These are phyloP conservation scores for Solanum raphanifolium DNA, from an alignment of 257 asterid genomes.

Conservation along the genomic window DNA sequence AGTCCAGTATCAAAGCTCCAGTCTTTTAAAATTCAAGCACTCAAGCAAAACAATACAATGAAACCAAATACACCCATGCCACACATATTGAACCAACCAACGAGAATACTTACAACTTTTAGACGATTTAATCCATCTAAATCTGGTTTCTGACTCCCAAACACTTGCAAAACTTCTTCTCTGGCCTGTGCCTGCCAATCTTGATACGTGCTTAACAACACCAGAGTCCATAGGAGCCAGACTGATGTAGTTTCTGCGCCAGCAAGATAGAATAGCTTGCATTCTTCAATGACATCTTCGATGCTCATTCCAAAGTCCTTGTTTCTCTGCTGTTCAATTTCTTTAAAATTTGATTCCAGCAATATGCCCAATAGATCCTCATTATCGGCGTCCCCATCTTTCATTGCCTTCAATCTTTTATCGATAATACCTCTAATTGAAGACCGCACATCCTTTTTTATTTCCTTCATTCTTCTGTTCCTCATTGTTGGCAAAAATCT, in stretches of 20 bases:
- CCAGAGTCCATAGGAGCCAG: constrained; percentile 47
- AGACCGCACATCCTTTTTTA: constrained; percentile 1
- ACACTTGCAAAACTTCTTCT: constrained; percentile 23
- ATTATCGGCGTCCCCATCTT: background rate
- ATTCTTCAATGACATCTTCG: constrained; percentile 30
- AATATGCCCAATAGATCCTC: constrained; percentile 12
- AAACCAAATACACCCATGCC: background rate
- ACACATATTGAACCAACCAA: background rate
- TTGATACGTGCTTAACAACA: constrained; percentile 12
- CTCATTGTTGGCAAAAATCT: constrained; percentile 35
- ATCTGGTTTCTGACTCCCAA: constrained; percentile 15
- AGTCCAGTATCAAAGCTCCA: too few relatives aligned
- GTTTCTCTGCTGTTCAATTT: constrained; percentile 2
- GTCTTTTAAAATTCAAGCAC: too few relatives aligned
- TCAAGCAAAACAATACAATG: background rate
- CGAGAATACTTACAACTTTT: constrained; percentile 17
- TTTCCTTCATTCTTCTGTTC: constrained; percentile 13
- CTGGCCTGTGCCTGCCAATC: constrained; percentile 32
- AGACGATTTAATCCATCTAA: constrained; percentile 20
- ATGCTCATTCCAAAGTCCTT: constrained; percentile 6
- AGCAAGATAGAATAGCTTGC: constrained; percentile 41
- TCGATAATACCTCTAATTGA: constrained; percentile 20
- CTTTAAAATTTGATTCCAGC: constrained; percentile 9
- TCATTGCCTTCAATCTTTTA: constrained; percentile 20
- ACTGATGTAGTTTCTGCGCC: constrained; percentile 51